These are phyloP conservation scores for Lentinus tigrinus DNA, from an alignment of 768 basidiomycete genomes.

Conservation along the genomic window DNA sequence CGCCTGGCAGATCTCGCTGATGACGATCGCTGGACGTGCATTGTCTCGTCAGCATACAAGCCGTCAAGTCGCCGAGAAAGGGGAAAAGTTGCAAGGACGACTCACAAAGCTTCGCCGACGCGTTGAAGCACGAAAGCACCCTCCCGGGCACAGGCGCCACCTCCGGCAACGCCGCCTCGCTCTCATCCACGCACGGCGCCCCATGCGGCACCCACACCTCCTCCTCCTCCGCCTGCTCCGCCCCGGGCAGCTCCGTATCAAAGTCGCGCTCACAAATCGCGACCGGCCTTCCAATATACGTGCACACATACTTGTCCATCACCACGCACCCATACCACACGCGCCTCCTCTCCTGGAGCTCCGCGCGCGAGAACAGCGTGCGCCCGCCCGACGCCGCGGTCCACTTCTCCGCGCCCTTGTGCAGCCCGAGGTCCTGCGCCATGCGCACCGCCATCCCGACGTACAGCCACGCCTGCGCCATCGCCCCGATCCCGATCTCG, in stretches of 20 bases:
- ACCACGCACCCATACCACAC: slow-evolving; percentile 80
- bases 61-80: no score
- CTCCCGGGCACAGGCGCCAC: slow-evolving; percentile 42
- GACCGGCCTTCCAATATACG: slow-evolving; percentile 77
- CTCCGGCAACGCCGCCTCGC: slow-evolving; percentile 14
- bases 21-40: slow-evolving; percentile 53
- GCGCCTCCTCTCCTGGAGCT: slow-evolving; percentile 67
- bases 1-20: slow-evolving; percentile 65
- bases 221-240: slow-evolving; percentile 67
- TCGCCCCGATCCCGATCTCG: slow-evolving; percentile 85
- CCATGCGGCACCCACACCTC: slow-evolving; percentile 51
- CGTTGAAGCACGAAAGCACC: slow-evolving; percentile 74
- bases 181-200: slow-evolving; percentile 33
- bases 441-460: slow-evolving; percentile 89
- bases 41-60: background rate
- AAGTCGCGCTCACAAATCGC: slow-evolving; percentile 76
- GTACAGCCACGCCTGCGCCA: slow-evolving; percentile 87
- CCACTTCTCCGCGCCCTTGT: slow-evolving; percentile 80
- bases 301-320: slow-evolving; percentile 77
- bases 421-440: slow-evolving; percentile 87
- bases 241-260: slow-evolving; percentile 65
- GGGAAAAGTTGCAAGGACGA: no score
- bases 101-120: slow-evolving; percentile 71
- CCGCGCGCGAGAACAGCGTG: slow-evolving; percentile 54
- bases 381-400: slow-evolving; percentile 61